Conservation (phyloP, 768 basidiomycete genomes). For the Rhizopogon vinicolor region DNA sequence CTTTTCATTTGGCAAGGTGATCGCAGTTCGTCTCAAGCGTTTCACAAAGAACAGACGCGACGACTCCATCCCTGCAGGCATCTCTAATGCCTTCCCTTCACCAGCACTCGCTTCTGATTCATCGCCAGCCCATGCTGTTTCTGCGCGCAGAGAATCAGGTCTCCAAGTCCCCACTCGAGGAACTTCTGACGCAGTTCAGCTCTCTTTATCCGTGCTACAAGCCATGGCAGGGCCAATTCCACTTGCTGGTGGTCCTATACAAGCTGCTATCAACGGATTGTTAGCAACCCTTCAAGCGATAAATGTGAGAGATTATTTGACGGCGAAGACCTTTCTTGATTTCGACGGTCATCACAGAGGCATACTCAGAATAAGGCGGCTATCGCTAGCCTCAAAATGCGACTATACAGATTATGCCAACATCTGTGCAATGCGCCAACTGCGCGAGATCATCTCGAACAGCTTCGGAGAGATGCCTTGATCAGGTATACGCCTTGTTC, state of each 20-base stretch:
- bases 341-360: not conserved
- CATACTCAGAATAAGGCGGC: not conserved
- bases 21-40: no score
- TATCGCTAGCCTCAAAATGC: not conserved
- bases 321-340: no score
- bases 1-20: no score
- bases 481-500: not conserved
- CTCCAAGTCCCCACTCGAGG: not conserved
- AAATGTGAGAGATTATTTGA: not conserved
- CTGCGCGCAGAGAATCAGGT: not conserved
- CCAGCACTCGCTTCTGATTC: no score
- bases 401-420: not conserved
- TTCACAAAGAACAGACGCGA: no score
- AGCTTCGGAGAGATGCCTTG: not conserved
- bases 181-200: not conserved
- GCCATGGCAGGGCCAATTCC: not conserved
- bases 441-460: not conserved
- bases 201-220: not conserved
- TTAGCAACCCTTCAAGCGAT: not conserved
- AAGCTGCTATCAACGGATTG: not conserved
- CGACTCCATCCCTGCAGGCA: not conserved
- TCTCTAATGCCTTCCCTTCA: no score
- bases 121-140: not conserved
- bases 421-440: not conserved
- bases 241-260: not conserved